Base-by-base conservation (phyloP, 225 moss, liverwort and hornwort species). In the Bryoerythrophyllum caledonicum region DNA sequence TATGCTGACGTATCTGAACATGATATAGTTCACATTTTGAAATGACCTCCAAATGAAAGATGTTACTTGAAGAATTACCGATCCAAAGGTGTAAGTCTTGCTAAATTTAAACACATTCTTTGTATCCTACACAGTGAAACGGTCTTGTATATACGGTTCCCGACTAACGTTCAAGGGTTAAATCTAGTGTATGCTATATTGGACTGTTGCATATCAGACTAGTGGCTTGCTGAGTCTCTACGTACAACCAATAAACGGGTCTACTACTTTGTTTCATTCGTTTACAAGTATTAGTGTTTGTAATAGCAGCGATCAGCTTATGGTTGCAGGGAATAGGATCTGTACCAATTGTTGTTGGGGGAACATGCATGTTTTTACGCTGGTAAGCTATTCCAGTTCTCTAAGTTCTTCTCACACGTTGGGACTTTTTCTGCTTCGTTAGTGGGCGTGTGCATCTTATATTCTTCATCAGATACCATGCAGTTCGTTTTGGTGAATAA, bases 271-370 rank as follows among this genome's bases (percentile, higher is more conserved):
- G 20, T 46, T 65, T 51, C 30, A 46, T 14, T 6, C 16, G 21
- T 57, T n/a, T 21, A 68, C 20, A n/a, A n/a, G n/a, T 78, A 60
- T 26, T 15, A 19, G 76, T 32, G 8, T 60, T 43, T 13, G 34
- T 52, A 80, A 59, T 15, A 16, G 1, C 28, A 35, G 59, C 52
- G 52, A 25, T 67, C 21, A 55, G 21, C 6, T 64, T 60, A 17
- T 71, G 74, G 80, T 60, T 85, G 82, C 86, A 91, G 96, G 94
- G 34, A 94, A 92, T 79, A 71, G 91, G 90, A 56, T 82, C 84
- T 54, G 90, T 94, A 24, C 94, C 96, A 24, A 86, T 94, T 79
- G 87, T 92, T 52, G 94, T 96, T 4, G 96, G 94, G 64, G 96
- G 96, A 61, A 94, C 94, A 17, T 92, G 94, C 55, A 89, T 96